Percentiles rank a stretch among this genome's conserved stretches.
phyloP scores from a whole-genome alignment of 345 rosid genomes.

The Punica granatum region DNA sequence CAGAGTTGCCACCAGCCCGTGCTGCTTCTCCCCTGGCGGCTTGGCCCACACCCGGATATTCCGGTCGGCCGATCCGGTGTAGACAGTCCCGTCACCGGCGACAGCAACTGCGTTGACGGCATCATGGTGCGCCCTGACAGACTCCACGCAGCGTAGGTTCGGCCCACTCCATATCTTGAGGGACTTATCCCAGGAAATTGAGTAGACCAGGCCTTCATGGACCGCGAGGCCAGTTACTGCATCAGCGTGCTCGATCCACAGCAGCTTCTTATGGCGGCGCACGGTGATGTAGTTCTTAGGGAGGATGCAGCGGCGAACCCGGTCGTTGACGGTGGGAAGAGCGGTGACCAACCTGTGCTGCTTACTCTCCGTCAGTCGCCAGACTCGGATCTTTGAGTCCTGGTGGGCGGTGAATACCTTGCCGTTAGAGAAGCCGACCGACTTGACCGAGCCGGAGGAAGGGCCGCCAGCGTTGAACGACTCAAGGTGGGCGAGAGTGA shows the following conservation, averaged over 20 bases:
- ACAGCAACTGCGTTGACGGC: constrained; percentile 76
- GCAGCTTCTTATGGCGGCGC: constrained; percentile 62
- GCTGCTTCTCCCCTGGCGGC: constrained; percentile 39
- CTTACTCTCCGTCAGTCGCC: constrained; percentile 38
- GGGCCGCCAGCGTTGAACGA: constrained; percentile 40
- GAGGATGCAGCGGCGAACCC: constrained; percentile 55
- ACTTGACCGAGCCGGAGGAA: constrained; percentile 63
- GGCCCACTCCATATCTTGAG: constrained; percentile 75
- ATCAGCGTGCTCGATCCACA: constrained; percentile 92
- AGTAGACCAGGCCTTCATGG: constrained; percentile 48
- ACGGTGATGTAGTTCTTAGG: constrained; percentile 77
- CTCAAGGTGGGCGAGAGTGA: constrained; percentile 30
- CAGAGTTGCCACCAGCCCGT: constrained; percentile 46
- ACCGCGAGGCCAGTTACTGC: constrained; percentile 75
- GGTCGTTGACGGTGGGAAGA: constrained; percentile 76
- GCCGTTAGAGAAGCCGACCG: constrained; percentile 44
- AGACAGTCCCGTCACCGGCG: constrained; percentile 56
- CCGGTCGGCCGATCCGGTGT: constrained; percentile 84
- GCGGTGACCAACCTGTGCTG: constrained; percentile 39
- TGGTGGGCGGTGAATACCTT: constrained; percentile 69
- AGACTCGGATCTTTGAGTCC: constrained; percentile 79
- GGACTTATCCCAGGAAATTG: constrained; percentile 85
- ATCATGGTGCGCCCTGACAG: constrained; percentile 71
- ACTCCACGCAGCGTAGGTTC: constrained; percentile 65
- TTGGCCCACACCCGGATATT: constrained; percentile 75